Conservation (phyloP, 306 rosid genomes). For the Vachellia pachyceras region DNA sequence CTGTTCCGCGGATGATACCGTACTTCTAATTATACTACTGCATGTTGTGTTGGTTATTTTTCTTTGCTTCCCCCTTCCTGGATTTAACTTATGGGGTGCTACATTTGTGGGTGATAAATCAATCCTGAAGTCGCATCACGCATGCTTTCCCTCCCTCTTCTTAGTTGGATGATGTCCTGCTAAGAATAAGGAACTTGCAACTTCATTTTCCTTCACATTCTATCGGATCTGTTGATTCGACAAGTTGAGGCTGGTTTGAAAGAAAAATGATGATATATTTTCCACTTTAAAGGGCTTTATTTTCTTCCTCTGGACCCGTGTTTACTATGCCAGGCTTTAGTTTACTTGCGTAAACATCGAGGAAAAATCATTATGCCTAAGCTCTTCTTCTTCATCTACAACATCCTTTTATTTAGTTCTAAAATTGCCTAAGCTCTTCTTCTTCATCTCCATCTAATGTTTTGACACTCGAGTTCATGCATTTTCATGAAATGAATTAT, state of each 20-base stretch:
- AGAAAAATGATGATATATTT: background rate
- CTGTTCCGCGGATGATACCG: background rate
- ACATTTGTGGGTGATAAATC: background rate
- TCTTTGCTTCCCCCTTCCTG: background rate
- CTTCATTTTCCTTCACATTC: constrained; percentile 38
- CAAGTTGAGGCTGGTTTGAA: constrained; percentile 10
- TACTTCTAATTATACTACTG: background rate
- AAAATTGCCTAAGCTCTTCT: constrained; percentile 8
- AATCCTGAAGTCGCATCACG: constrained; percentile 27
- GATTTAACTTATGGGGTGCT: background rate
- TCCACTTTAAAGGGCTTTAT: background rate
- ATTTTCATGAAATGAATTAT: constrained; percentile 23
- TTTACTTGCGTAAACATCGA: background rate
- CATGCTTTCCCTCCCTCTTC: background rate
- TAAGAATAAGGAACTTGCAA: constrained; percentile 13
- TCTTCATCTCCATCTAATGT: constrained; percentile 3
- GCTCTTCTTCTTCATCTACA: no score
- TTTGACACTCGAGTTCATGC: constrained; percentile 15
- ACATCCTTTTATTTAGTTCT: constrained; percentile 10
- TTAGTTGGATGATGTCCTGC: background rate
- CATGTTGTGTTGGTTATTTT: background rate
- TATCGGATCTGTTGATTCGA: constrained; percentile 43
- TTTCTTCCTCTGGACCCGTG: background rate
- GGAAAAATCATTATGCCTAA: constrained; percentile 5
- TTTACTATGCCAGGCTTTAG: constrained; percentile 4